These are phyloP conservation scores for Phialophora chinensis DNA, from an alignment of 2,329 filamentous ascomycete species.

Conservation along the genomic window DNA sequence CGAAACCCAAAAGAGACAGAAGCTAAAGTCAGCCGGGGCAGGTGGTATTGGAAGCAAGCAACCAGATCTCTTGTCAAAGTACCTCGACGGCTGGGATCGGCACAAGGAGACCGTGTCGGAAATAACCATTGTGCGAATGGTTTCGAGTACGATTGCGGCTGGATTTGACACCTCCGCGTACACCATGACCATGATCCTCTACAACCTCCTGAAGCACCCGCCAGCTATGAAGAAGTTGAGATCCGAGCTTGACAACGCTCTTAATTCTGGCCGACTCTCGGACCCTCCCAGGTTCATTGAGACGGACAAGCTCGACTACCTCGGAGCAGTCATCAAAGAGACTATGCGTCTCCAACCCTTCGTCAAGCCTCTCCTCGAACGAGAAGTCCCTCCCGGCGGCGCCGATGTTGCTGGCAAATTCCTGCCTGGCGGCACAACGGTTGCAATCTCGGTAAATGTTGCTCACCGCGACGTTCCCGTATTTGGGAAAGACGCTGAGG, in stretches of 20 bases:
- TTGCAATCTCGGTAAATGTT: slow-evolving; percentile 4
- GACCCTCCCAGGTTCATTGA: slow-evolving; percentile 2
- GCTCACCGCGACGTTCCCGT: slow-evolving; percentile 25
- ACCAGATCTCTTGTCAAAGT: slow-evolving; percentile 23
- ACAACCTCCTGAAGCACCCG: slow-evolving; percentile 71
- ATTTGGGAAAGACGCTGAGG: slow-evolving; percentile 34
- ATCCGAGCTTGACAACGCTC: slow-evolving; percentile 24
- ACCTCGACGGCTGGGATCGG: slow-evolving; percentile 19
- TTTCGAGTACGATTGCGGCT: slow-evolving; percentile 58
- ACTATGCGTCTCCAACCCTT: slow-evolving; percentile 54
- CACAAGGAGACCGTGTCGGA: slow-evolving; percentile 23
- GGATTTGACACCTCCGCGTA: slow-evolving; percentile 81
- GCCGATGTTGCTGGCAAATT: slow-evolving; percentile 37
- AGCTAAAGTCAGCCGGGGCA: neutral
- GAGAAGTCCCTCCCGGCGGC: slow-evolving; percentile 57
- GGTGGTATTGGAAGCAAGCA: slow-evolving; percentile 11
- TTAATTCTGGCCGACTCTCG: slow-evolving; percentile 14
- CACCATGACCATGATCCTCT: slow-evolving; percentile 72
- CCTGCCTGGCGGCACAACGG: slow-evolving; percentile 39
- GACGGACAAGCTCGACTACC: slow-evolving; percentile 49
- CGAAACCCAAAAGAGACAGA: slow-evolving; percentile 16
- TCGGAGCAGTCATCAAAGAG: slow-evolving; percentile 63
- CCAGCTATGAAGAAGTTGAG: slow-evolving; percentile 12
- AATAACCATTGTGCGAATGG: slow-evolving; percentile 17
- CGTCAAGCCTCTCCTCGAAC: slow-evolving; percentile 40